Evolutionary conservation across 176 grass and related monocot species (phyloP).

Genomic region (Tillandsia leiboldiana): DNA sequence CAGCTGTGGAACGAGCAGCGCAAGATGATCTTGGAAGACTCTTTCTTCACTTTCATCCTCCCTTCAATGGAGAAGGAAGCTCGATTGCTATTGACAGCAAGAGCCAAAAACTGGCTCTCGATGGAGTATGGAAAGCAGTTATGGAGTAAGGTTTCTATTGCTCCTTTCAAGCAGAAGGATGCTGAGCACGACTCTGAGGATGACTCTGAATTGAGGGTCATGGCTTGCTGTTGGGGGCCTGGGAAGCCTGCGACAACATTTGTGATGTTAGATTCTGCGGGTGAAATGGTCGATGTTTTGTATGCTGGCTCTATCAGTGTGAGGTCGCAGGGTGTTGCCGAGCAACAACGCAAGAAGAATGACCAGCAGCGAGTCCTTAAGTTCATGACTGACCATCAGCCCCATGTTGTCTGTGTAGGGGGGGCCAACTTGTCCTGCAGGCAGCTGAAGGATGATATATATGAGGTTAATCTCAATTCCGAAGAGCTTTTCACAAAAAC

Average conservation of each 20-base stretch:
- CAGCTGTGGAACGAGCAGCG: constrained; percentile 93
- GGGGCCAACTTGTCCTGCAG: constrained; percentile 80
- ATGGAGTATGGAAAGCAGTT: constrained; percentile 82
- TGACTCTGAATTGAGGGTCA: constrained; percentile 70
- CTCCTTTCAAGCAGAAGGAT: constrained; percentile 81
- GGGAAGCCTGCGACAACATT: constrained; percentile 91
- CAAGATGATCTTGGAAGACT: constrained; percentile 94
- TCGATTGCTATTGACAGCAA: constrained; percentile 46
- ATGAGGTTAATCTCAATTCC: constrained; percentile 40
- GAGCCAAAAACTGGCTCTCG: constrained; percentile 67
- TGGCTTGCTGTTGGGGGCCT: constrained; percentile 97
- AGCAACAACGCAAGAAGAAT: constrained; percentile 77
- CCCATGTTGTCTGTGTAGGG: constrained; percentile 82
- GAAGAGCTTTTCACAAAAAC: background rate
- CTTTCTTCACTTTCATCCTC: constrained; percentile 69
- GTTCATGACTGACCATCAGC: constrained; percentile 90
- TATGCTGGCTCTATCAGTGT: constrained; percentile 86
- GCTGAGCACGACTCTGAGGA: constrained; percentile 54
- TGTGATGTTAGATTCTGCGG: constrained; percentile 83
- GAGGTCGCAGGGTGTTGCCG: constrained; percentile 75
- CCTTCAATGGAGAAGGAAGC: constrained; percentile 93
- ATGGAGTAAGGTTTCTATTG: constrained; percentile 72
- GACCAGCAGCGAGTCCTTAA: constrained; percentile 79
- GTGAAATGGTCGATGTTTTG: constrained; percentile 90
- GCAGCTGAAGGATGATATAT: constrained; percentile 94